Conservation (phyloP, 306 rosid genomes). For the Cicer judaicum region DNA sequence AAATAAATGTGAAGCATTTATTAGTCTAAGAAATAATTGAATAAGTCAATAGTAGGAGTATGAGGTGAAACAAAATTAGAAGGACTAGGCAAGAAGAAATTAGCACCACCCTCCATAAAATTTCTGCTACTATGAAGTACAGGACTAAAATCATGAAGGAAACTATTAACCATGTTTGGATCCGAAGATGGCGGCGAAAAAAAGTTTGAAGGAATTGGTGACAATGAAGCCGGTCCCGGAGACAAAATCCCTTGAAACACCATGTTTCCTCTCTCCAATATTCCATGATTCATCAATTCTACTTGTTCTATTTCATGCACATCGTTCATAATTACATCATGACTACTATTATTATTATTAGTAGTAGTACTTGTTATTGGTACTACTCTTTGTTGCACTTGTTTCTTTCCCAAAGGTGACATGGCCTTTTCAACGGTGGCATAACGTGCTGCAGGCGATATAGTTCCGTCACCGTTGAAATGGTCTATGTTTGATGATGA, state of each 20-base stretch:
- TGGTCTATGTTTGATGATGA: constrained; percentile 31
- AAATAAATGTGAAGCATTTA: constrained; percentile 10
- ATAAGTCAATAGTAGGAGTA: constrained; percentile 63
- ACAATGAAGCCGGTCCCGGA: constrained; percentile 71
- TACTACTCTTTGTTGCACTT: not conserved
- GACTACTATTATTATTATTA: not conserved
- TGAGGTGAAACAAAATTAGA: constrained; percentile 73
- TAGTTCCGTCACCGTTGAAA: constrained; percentile 20
- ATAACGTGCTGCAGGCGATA: constrained; percentile 67
- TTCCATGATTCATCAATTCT: constrained; percentile 3
- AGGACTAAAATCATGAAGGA: constrained; percentile 80
- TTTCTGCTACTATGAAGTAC: constrained; percentile 54
- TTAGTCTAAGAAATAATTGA: constrained; percentile 63
- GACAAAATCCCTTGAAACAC: constrained; percentile 78
- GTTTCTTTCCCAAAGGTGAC: constrained; percentile 46
- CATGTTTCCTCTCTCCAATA: constrained; percentile 39
- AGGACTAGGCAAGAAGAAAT: constrained; percentile 70
- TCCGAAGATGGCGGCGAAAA: constrained; percentile 64
- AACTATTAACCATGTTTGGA: constrained; percentile 50
- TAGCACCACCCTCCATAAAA: constrained; percentile 55
- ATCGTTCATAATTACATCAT: constrained; percentile 7
- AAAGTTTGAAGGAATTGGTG: constrained; percentile 64
- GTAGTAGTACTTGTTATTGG: not conserved
- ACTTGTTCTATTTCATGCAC: constrained; percentile 44
- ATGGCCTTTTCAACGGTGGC: constrained; percentile 61